Evolutionary conservation across 345 rosid genomes (phyloP).

Genomic region (Eucalyptus urophylla): DNA sequence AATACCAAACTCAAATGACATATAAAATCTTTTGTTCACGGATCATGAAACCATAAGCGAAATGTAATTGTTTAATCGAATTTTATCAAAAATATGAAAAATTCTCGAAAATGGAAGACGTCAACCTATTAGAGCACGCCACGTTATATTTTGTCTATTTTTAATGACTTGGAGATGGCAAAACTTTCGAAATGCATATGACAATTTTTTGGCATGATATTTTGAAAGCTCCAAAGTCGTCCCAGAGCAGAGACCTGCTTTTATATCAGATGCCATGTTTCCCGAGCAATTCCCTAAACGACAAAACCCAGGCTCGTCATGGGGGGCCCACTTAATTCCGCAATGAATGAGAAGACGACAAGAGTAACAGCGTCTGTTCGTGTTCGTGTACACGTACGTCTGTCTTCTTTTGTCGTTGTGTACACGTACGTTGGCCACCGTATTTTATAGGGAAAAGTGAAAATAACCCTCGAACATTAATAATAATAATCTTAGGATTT

Average conservation of each 20-base stretch:
- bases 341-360: neutral
- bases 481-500: neutral
- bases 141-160: no score
- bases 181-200: neutral
- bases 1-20: neutral
- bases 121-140: no score
- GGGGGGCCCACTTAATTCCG: neutral
- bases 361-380: neutral
- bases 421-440: neutral
- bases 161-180: neutral
- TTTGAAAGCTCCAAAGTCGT: no score
- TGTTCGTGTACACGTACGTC: neutral
- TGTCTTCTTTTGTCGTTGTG: neutral
- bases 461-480: neutral
- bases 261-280: neutral
- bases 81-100: no score
- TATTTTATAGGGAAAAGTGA: neutral
- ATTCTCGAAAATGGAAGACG: no score
- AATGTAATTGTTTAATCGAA: neutral
- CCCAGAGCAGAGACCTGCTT: no score
- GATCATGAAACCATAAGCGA: rapidly evolving
- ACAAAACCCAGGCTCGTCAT: neutral
- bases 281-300: neutral
- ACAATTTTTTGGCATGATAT: no score
- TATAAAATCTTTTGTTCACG: no score